Conservation (phyloP, 2,329 filamentous ascomycete species). For the Furcasterigmium sp. region DNA sequence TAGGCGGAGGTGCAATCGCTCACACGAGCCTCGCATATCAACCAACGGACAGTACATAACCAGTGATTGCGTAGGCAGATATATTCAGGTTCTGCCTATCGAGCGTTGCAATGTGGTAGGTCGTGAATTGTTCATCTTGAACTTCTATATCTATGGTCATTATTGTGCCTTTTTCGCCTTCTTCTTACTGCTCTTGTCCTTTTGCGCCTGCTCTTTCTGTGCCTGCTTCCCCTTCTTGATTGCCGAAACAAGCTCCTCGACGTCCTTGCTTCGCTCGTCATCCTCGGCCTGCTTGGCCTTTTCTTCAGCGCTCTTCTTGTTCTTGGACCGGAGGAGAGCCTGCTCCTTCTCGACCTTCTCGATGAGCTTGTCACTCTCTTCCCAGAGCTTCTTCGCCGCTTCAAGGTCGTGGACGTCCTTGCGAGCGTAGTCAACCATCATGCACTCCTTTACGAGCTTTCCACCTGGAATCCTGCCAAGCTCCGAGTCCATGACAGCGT, state of each 20-base stretch:
- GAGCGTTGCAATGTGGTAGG: too few species aligned
- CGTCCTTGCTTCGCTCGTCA: conserved; percentile 22
- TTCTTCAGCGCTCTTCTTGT: conserved; percentile 29
- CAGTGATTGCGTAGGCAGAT: too few species aligned
- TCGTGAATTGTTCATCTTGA: conserved; percentile 9
- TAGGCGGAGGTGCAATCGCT: too few species aligned
- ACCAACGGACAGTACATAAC: too few species aligned
- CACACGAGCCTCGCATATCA: too few species aligned
- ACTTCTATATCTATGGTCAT: neutral
- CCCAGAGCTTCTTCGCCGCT: conserved; percentile 81
- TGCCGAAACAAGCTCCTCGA: conserved; percentile 32
- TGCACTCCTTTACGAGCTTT: conserved; percentile 83
- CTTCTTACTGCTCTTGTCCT: conserved; percentile 11
- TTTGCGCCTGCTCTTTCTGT: conserved; percentile 26
- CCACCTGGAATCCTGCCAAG: conserved; percentile 62
- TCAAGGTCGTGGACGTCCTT: conserved; percentile 73
- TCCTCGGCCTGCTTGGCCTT: conserved; percentile 23
- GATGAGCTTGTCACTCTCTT: conserved; percentile 80
- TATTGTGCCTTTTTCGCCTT: conserved; percentile 22
- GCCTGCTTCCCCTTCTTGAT: conserved; percentile 37
- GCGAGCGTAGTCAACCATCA: conserved; percentile 65
- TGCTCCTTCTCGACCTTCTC: conserved; percentile 76
- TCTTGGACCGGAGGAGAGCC: conserved; percentile 48
- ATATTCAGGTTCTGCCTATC: too few species aligned
- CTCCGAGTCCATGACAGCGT: conserved; percentile 73